phyloP scores from a whole-genome alignment of 192 early-diverging fungal genomes.

The Mortierella claussenii region DNA sequence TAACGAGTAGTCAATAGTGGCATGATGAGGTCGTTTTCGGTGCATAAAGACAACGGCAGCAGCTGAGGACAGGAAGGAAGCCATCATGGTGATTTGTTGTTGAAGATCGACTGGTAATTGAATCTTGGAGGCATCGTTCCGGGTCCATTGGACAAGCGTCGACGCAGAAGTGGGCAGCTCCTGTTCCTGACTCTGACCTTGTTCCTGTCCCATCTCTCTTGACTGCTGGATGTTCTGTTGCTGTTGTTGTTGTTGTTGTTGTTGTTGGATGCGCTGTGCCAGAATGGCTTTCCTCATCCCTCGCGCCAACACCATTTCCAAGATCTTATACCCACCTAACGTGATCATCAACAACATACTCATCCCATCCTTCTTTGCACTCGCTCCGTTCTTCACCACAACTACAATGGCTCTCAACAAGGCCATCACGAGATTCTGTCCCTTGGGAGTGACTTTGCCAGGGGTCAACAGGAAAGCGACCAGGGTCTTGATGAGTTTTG shows the following conservation, averaged over 20 bases:
- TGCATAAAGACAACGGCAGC: constrained; percentile 55
- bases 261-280: constrained; percentile 25
- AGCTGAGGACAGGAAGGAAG: constrained; percentile 53
- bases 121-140: constrained; percentile 18
- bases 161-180: too few species aligned
- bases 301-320: constrained; percentile 29
- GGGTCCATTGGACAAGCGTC: constrained; percentile 20
- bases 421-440: constrained; percentile 17
- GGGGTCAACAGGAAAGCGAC: constrained; percentile 23
- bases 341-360: constrained; percentile 46
- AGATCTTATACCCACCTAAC: constrained; percentile 36
- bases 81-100: constrained; percentile 42
- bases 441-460: constrained; percentile 23
- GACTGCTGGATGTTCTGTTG: not conserved
- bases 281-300: constrained; percentile 45
- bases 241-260: constrained; percentile 11
- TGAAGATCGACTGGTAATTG: constrained; percentile 18
- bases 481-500: constrained; percentile 41
- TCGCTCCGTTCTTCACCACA: constrained; percentile 25
- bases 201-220: too few species aligned
- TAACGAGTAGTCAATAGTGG: constrained; percentile 65
- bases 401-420: constrained; percentile 9
- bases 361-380: constrained; percentile 36
- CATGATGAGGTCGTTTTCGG: constrained; percentile 41
- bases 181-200: too few species aligned